These are phyloP conservation scores for Xylaria intraflava DNA, from an alignment of 495 filamentous ascomycete species.

Conservation along the genomic window DNA sequence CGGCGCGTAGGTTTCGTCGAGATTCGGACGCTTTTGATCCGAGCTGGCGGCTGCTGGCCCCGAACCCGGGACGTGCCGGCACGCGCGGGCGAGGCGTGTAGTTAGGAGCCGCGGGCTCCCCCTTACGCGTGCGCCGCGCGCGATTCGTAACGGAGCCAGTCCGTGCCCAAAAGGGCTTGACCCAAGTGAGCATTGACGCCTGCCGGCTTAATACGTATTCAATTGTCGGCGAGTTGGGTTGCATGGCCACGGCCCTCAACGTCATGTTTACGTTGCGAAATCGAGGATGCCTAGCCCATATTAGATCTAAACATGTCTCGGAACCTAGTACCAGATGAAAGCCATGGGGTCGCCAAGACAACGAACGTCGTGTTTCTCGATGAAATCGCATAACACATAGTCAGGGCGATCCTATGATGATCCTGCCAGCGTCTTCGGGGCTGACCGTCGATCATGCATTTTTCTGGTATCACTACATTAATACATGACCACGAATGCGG, in stretches of 20 bases:
- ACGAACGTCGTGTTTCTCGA: neutral
- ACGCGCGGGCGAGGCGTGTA: neutral
- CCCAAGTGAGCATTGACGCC: neutral
- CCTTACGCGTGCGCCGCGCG: neutral
- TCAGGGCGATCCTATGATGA: neutral
- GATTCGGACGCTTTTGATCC: conserved; percentile 7
- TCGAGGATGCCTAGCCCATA: neutral
- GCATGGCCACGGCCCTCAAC: neutral
- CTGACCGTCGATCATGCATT: neutral
- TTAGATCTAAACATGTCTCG: neutral
- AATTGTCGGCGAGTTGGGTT: neutral
- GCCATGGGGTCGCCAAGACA: neutral
- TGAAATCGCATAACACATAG: neutral
- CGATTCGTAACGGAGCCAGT: neutral
- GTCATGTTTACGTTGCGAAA: neutral
- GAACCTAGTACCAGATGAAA: neutral
- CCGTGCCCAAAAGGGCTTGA: conserved; percentile 4
- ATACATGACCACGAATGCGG: neutral
- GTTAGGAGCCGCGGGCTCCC: neutral
- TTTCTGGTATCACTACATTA: conserved; percentile 2
- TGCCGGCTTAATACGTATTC: neutral
- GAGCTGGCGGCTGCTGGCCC: conserved; percentile 1
- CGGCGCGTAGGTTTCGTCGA: neutral
- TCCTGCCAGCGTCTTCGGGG: neutral
- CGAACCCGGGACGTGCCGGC: conserved; percentile 2